phyloP scores from a whole-genome alignment of 768 basidiomycete genomes.

The Krasilnikovozyma curviuscula region DNA sequence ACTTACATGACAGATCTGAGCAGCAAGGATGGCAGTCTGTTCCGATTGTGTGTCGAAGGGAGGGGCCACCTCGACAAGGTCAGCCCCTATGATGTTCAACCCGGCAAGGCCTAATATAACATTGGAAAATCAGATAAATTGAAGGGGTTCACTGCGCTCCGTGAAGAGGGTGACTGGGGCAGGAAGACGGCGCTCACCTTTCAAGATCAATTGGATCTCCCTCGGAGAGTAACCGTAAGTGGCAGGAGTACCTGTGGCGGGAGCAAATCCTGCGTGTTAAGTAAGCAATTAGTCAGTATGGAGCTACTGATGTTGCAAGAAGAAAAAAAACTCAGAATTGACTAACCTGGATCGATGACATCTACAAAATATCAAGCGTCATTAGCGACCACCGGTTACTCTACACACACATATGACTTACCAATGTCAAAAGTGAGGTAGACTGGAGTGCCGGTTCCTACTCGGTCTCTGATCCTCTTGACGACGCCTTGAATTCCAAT shows the following conservation, averaged over 20 bases:
- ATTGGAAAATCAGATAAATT: too few relatives aligned
- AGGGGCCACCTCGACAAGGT: slow-evolving; percentile 25
- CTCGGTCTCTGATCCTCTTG: slow-evolving; percentile 22
- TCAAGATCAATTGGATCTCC: slow-evolving; percentile 28
- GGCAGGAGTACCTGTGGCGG: slow-evolving; percentile 25
- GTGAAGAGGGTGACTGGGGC: too few relatives aligned
- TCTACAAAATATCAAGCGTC: slow-evolving; percentile 4
- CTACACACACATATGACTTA: slow-evolving; percentile 18
- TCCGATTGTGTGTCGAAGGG: slow-evolving; percentile 5
- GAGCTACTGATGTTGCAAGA: too few relatives aligned
- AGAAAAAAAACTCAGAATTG: not conserved
- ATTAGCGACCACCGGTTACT: slow-evolving; percentile 17
- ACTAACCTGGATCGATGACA: not conserved
- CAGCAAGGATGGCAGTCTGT: too few relatives aligned
- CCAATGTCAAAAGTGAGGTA: slow-evolving; percentile 15
- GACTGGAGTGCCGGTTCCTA: slow-evolving; percentile 26
- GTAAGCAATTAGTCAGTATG: too few relatives aligned
- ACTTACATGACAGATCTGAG: too few relatives aligned
- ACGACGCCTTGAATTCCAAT: slow-evolving; percentile 24
- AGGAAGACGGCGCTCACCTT: too few relatives aligned
- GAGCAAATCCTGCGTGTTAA: too few relatives aligned
- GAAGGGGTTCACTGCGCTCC: too few relatives aligned
- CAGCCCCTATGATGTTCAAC: slow-evolving; percentile 28
- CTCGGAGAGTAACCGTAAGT: slow-evolving; percentile 25
- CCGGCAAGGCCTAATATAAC: too few relatives aligned